Conservation (phyloP, 2,329 filamentous ascomycete genomes). For the Trichoderma asperellum region DNA sequence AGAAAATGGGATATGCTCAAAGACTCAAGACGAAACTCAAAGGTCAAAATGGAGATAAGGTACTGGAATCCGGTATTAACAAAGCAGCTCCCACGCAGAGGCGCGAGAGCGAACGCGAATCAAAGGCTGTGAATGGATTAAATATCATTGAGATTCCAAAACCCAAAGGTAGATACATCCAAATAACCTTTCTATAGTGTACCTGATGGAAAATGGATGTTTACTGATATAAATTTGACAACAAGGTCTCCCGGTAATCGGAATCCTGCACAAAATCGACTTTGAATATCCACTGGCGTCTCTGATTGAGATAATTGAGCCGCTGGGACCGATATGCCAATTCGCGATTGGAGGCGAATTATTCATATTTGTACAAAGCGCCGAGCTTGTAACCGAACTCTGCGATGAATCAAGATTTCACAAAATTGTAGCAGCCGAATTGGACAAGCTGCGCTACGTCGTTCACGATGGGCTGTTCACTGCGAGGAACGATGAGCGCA, state of each 20-base stretch:
- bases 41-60: not conserved
- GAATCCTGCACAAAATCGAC: conserved; percentile 18
- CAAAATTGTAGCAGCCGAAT: conserved; percentile 14
- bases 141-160: conserved; percentile 24
- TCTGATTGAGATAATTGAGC: conserved; percentile 14
- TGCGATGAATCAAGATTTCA: conserved; percentile 26
- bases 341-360: conserved; percentile 17
- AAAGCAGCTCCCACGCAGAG: not conserved
- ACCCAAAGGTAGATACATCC: conserved; percentile 6
- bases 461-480: conserved; percentile 27
- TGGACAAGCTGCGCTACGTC: conserved; percentile 18
- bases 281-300: conserved; percentile 16
- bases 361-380: conserved; percentile 16
- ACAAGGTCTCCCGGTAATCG: conserved; percentile 19
- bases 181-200: not conserved
- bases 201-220: not conserved
- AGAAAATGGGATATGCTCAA: conserved; percentile 22
- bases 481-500: conserved; percentile 22
- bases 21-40: conserved; percentile 7
- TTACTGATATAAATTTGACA: not conserved
- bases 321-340: conserved; percentile 22
- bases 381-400: conserved; percentile 20
- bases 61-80: not conserved
- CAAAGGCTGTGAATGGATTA: not conserved
- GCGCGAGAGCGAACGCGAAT: not conserved